phyloP scores from a whole-genome alignment of 2,329 filamentous ascomycete genomes.

The Geosmithia morbida region DNA sequence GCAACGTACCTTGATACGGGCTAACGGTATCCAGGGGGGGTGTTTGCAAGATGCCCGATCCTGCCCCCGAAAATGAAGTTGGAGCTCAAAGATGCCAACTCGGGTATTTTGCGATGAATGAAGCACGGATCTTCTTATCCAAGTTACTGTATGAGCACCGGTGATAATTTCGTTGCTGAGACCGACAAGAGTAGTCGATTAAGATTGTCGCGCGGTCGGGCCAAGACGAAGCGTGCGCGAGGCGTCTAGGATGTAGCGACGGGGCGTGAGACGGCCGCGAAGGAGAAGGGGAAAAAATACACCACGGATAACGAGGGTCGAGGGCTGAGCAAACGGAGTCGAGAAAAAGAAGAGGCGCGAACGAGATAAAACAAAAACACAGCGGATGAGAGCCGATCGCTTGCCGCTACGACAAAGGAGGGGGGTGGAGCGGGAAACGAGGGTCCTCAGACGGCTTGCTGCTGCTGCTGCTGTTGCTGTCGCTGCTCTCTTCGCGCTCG shows the following conservation, averaged over 20 bases:
- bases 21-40: background rate
- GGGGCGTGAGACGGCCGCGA: background rate
- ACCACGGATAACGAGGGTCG: background rate
- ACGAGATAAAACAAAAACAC: background rate
- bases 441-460: background rate
- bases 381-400: background rate
- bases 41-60: background rate
- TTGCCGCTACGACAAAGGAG: background rate
- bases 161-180: too few relatives aligned
- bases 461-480: background rate
- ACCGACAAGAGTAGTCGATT: background rate
- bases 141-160: too few relatives aligned
- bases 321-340: background rate
- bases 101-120: background rate
- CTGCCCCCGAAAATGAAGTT: background rate
- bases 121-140: background rate
- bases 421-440: background rate
- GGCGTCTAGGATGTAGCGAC: background rate
- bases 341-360: background rate
- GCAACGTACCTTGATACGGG: background rate
- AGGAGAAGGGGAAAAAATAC: background rate
- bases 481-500: background rate
- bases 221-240: slow-evolving; percentile 1
- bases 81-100: background rate
- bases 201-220: slow-evolving; percentile 2